phyloP scores from a whole-genome alignment of 257 asterid species.

The Nicotiana otophora region DNA sequence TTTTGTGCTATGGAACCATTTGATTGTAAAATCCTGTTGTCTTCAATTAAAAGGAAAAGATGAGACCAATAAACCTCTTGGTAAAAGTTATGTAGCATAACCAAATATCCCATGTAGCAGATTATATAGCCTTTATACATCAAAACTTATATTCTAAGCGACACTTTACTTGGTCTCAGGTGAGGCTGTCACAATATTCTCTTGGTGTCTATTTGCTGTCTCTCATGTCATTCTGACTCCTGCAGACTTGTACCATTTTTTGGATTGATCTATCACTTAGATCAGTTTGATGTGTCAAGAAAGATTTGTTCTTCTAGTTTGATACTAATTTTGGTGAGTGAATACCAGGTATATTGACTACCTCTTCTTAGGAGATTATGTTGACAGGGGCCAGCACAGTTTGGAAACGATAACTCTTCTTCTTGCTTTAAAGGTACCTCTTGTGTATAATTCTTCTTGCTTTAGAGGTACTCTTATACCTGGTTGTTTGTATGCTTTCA shows the following conservation, averaged over 20 bases:
- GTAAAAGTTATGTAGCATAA: no score
- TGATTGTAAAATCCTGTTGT: no score
- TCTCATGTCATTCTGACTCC: neutral
- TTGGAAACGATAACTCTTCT: conserved; percentile 95
- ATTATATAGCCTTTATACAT: no score
- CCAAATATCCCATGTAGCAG: no score
- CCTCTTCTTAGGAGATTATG: conserved; percentile 98
- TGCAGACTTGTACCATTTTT: neutral
- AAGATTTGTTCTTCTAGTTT: neutral
- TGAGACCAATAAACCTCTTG: no score
- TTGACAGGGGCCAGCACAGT: conserved; percentile 99
- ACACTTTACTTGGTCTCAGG: no score
- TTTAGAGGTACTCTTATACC: conserved; percentile 48
- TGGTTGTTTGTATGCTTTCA: neutral
- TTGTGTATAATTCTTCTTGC: conserved; percentile 56
- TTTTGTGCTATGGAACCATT: no score
- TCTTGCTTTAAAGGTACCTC: conserved; percentile 76
- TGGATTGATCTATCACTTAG: neutral
- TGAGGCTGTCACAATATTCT: neutral
- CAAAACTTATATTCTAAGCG: no score
- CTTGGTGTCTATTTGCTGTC: neutral
- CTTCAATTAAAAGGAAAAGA: no score
- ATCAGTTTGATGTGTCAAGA: neutral
- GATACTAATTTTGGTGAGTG: conserved; percentile 21
- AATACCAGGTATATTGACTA: conserved; percentile 82